phyloP scores from a whole-genome alignment of 441 rosid genomes.

The Geranium incanum region DNA sequence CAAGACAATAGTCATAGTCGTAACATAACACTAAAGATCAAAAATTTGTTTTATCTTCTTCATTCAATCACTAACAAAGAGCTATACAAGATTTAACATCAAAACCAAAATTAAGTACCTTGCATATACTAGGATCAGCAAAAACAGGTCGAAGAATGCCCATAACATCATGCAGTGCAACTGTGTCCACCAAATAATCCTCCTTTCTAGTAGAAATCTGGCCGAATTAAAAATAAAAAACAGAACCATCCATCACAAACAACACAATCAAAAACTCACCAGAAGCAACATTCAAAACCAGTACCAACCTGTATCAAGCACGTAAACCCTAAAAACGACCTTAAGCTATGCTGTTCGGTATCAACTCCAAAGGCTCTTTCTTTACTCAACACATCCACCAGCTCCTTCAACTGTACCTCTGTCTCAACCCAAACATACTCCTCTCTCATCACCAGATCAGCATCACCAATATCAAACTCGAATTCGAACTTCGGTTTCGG shows the following conservation, averaged over 20 bases:
- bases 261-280: background rate
- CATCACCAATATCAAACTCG: conserved; percentile 22
- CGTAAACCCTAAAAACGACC: conserved; percentile 85
- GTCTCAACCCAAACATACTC: conserved; percentile 65
- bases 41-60: background rate
- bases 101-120: conserved; percentile 34
- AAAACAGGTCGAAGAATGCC: conserved; percentile 62
- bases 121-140: conserved; percentile 66
- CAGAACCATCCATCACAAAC: background rate
- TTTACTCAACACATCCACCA: conserved; percentile 46
- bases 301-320: conserved; percentile 67
- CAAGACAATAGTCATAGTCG: background rate
- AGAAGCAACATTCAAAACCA: conserved; percentile 6
- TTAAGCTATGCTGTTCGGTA: conserved; percentile 84
- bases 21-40: conserved; percentile 3
- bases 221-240: background rate
- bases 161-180: conserved; percentile 72
- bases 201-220: conserved; percentile 63
- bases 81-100: background rate
- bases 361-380: conserved; percentile 63
- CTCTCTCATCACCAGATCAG: conserved; percentile 36
- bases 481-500: conserved; percentile 36
- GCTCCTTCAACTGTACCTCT: conserved; percentile 49
- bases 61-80: background rate
- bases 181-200: conserved; percentile 76